phyloP scores from a whole-genome alignment of 1,284 basidiomycete species.

The Cryptococcus amylolentus region DNA sequence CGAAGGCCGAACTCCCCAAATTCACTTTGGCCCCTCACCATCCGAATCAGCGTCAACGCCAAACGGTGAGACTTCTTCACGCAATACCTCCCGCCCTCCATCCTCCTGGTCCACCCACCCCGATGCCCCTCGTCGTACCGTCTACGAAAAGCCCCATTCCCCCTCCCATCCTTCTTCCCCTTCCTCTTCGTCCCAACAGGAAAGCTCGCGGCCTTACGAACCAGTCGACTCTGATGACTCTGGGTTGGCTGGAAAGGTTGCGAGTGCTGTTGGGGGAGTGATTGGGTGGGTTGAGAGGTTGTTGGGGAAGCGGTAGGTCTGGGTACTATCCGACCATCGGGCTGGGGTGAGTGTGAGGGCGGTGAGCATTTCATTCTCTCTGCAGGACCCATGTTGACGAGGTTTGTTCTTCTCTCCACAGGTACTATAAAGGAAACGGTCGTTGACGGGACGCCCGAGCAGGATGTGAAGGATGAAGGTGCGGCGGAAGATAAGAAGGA shows the following conservation, averaged over 20 bases:
- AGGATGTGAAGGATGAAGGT: not conserved
- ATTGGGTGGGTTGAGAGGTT: slow-evolving; percentile 37
- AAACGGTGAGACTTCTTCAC: slow-evolving; percentile 11
- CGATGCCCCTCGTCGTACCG: slow-evolving; percentile 7
- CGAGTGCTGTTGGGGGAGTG: slow-evolving; percentile 35
- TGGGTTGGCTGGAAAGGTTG: slow-evolving; percentile 22
- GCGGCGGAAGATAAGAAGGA: slow-evolving; percentile 2
- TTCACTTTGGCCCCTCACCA: slow-evolving; percentile 29
- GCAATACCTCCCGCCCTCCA: slow-evolving; percentile 8
- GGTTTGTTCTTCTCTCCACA: slow-evolving; percentile 14
- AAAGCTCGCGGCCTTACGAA: slow-evolving; percentile 4
- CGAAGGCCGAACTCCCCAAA: slow-evolving; percentile 60
- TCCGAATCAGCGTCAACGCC: not conserved
- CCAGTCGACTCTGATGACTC: slow-evolving; percentile 5
- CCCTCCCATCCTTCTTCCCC: slow-evolving; percentile 8
- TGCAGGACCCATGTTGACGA: slow-evolving; percentile 17
- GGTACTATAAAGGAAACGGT: slow-evolving; percentile 6
- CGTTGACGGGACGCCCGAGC: slow-evolving; percentile 2
- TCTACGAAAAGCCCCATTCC: not conserved
- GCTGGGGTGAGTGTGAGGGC: slow-evolving; percentile 2
- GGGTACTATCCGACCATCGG: not conserved
- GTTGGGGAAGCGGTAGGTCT: not conserved
- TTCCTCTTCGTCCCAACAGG: slow-evolving; percentile 1
- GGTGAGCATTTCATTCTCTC: slow-evolving; percentile 17
- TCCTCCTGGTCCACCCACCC: slow-evolving; percentile 10